These are phyloP conservation scores for Neofusicoccum kwambonambiense DNA, from an alignment of 2,329 filamentous ascomycete species.

Conservation along the genomic window DNA sequence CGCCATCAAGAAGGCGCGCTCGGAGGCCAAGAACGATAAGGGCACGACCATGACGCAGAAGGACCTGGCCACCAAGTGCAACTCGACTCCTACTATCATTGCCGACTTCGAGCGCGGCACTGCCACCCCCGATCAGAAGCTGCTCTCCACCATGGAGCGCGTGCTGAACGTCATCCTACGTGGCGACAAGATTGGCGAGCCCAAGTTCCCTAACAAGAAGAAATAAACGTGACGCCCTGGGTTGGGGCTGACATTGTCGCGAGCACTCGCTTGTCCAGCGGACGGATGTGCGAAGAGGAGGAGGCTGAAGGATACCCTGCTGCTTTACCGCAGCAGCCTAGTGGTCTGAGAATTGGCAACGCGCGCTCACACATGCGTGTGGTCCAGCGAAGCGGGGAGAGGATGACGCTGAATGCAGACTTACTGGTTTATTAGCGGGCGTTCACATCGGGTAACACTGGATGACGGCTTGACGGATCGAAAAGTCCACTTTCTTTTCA, in stretches of 20 bases:
- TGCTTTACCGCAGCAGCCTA: neutral
- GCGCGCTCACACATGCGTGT: neutral
- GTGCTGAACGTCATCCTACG: conserved; percentile 86
- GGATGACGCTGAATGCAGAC: neutral
- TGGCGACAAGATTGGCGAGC: conserved; percentile 79
- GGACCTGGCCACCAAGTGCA: conserved; percentile 79
- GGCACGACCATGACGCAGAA: conserved; percentile 80
- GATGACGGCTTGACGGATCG: conserved; percentile 1
- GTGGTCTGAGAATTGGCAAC: neutral
- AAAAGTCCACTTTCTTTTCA: neutral
- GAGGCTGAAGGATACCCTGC: neutral
- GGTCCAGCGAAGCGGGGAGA: neutral
- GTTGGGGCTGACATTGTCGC: neutral
- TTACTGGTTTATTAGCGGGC: conserved; percentile 13
- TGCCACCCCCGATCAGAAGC: conserved; percentile 78
- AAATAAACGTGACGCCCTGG: conserved; percentile 8
- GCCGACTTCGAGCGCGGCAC: conserved; percentile 82
- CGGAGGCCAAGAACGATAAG: conserved; percentile 77
- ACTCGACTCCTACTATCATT: conserved; percentile 76
- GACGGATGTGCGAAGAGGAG: neutral
- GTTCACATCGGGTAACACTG: neutral
- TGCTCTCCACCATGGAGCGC: conserved; percentile 74
- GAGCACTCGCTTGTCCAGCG: neutral
- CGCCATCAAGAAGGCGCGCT: conserved; percentile 76
- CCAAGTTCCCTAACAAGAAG: conserved; percentile 76